A percentile compares a stretch with the other conserved stretches of the same genome.
These are phyloP conservation scores for Neoarthrinium moseri DNA, from an alignment of 2,329 filamentous ascomycete genomes.

Conservation along the genomic window DNA sequence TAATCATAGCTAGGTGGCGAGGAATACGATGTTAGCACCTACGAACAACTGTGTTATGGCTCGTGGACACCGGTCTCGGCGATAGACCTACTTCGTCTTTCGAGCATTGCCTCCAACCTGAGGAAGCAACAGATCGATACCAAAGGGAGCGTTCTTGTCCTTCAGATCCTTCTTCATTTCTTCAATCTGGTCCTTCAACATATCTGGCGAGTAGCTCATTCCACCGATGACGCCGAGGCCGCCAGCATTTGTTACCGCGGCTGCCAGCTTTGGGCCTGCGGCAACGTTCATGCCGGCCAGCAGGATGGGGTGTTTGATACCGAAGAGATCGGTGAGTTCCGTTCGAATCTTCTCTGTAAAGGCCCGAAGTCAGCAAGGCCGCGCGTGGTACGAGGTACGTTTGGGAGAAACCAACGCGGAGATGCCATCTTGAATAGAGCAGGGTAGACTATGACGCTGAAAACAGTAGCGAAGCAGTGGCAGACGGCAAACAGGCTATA, in stretches of 20 bases:
- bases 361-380: conserved; percentile 18
- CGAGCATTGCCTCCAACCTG: conserved; percentile 92
- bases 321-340: conserved; percentile 89
- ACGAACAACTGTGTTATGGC: too few species aligned
- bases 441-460: too few species aligned
- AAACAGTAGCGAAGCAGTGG: too few species aligned
- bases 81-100: conserved; percentile 74
- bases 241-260: conserved; percentile 94
- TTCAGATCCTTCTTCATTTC: conserved; percentile 86
- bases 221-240: conserved; percentile 96
- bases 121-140: conserved; percentile 88
- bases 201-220: conserved; percentile 93
- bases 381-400: not conserved
- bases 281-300: conserved; percentile 99
- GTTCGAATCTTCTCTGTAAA: conserved; percentile 81
- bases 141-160: conserved; percentile 94
- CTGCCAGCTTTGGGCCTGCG: conserved; percentile 91
- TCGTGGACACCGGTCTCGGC: not conserved
- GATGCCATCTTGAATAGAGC: conserved; percentile 31
- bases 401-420: conserved; percentile 5
- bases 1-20: conserved; percentile 80
- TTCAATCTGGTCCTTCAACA: conserved; percentile 91
- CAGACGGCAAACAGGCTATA: too few species aligned
- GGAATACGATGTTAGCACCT: conserved; percentile 17
- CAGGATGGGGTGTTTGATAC: conserved; percentile 95